Base-by-base conservation (phyloP, 2,329 filamentous ascomycete genomes). In the Diaporthe sp. region DNA sequence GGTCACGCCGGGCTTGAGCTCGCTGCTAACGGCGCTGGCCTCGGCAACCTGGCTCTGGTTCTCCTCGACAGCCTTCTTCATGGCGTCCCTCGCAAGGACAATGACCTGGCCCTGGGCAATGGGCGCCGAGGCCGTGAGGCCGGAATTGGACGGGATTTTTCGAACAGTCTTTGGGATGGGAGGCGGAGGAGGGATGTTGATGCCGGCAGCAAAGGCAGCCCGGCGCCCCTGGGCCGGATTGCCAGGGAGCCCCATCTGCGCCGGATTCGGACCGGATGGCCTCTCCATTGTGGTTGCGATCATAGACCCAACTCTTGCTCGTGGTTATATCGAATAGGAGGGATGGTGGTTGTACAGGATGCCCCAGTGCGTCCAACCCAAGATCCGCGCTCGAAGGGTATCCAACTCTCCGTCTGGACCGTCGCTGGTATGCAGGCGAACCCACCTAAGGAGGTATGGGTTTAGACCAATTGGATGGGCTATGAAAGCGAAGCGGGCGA, bases 1-100 rank as follows among this genome's bases (percentile, higher is more conserved):
- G 42, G 94, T 96, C 74, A 95, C 90, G 74, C 94, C 94, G 1
- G 92, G 91, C 80, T 92, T 91, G 61, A 92, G 84, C 58, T 90
- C 90, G 81, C 84, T 91, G 80, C 88, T 91, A 77, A 90, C 87
- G 75, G 88, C 87, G 75, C 87, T 89, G 56, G 88, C 89, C 77
- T 92, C 90, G 70, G 90, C 89, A 9, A 88, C 89, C 81, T 93
- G 91, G 66, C 86, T 89, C 78, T 88, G 87, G 77, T 93, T 92
- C 80, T 92, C 92, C 78, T 92, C 88, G 73, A 93, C 85, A 71
- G 93, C 92, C 78, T 87, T 88, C 76, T 89, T 88, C 88, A 94
- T 93, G 58, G 92, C 91, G 78, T 93, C 90, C 77, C 88, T 89
- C 47, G 91, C 91, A 65, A 94, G 86, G 72, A 86, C 86, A 69